These are phyloP conservation scores for Starmerella khaoyaiensis DNA, from an alignment of 805 yeast genomes.

Conservation along the genomic window DNA sequence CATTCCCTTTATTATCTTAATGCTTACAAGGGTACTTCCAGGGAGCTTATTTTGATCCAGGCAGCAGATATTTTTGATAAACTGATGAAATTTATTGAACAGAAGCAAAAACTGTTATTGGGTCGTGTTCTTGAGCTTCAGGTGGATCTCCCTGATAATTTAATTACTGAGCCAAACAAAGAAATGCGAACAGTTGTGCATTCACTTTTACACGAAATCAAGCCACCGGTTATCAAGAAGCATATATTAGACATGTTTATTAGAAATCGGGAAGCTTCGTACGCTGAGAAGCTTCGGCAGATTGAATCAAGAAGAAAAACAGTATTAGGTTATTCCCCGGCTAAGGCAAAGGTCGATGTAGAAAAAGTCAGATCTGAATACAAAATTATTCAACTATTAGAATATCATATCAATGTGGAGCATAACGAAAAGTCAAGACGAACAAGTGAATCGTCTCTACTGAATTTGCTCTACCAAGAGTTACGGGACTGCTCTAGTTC, in stretches of 20 bases:
- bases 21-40: neutral
- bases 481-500: conserved; percentile 30
- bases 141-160: neutral
- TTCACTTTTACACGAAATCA: neutral
- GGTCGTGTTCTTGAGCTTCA: conserved; percentile 1
- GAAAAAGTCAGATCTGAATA: conserved; percentile 39
- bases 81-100: neutral
- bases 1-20: conserved; percentile 14
- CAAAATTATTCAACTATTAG: conserved; percentile 41
- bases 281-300: conserved; percentile 20
- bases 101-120: neutral
- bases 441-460: conserved; percentile 43
- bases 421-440: conserved; percentile 52
- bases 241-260: too few species aligned
- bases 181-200: neutral
- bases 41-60: neutral
- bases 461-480: conserved; percentile 44
- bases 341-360: conserved; percentile 24
- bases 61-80: neutral
- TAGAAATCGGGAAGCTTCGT: conserved; percentile 19
- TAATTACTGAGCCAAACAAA: neutral
- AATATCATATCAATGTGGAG: conserved; percentile 42
- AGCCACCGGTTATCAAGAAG: conserved; percentile 13
- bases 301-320: conserved; percentile 21
- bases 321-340: conserved; percentile 17